phyloP scores from a whole-genome alignment of 2,329 filamentous ascomycete species.

The Talaromyces verruculosus region DNA sequence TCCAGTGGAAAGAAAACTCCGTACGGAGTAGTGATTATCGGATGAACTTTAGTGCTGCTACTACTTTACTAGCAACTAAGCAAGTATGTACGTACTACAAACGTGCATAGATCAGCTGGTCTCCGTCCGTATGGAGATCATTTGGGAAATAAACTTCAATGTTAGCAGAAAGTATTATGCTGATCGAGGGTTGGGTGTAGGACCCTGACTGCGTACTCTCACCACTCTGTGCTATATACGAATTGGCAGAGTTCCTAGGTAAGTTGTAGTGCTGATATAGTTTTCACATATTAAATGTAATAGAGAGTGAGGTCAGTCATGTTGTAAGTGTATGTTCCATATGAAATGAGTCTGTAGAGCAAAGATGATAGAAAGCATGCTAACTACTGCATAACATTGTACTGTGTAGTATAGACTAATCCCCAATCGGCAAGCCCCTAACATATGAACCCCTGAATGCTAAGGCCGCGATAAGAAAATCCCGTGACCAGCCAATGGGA shows the following conservation, averaged over 20 bases:
- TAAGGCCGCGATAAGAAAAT: conserved; percentile 11
- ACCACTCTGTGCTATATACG: not conserved
- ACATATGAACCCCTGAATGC: conserved; percentile 11
- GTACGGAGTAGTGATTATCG: not conserved
- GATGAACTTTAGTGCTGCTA: not conserved
- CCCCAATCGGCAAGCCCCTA: not conserved
- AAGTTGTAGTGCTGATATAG: not conserved
- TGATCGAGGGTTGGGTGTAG: not conserved
- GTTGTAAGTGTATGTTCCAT: not conserved
- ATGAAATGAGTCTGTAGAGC: not conserved
- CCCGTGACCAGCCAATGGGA: conserved; percentile 2
- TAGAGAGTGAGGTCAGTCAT: no score
- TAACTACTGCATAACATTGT: not conserved
- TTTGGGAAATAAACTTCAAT: not conserved
- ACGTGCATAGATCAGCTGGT: conserved; percentile 5
- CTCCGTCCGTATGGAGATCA: not conserved
- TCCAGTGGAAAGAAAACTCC: not conserved
- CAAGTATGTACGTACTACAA: not conserved
- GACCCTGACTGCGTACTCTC: not conserved
- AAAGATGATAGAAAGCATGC: not conserved
- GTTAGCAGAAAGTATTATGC: not conserved
- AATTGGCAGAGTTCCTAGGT: not conserved
- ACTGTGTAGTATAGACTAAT: not conserved
- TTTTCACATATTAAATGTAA: no score
- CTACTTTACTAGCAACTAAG: no score